These are phyloP conservation scores for Talaromyces marneffei DNA, from an alignment of 2,329 filamentous ascomycete genomes.

Conservation along the genomic window DNA sequence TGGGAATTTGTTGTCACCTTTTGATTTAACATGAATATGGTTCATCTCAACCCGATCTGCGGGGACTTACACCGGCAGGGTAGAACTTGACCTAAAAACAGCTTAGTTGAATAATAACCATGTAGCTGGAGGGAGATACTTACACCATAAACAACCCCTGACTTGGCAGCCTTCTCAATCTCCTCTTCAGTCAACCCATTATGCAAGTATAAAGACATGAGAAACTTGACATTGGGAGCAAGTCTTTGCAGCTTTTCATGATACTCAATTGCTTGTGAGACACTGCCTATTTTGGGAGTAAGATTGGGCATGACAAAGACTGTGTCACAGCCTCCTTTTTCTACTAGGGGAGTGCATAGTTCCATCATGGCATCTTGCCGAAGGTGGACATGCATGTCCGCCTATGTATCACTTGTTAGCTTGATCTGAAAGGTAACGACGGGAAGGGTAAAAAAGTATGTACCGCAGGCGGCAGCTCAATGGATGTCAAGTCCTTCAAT, in stretches of 20 bases:
- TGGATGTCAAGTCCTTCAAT: constrained; percentile 10
- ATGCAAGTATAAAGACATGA: constrained; percentile 69
- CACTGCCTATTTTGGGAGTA: constrained; percentile 57
- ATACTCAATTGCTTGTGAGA: constrained; percentile 61
- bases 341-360: constrained; percentile 49
- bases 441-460: not conserved
- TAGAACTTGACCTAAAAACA: constrained; percentile 50
- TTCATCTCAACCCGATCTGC: not conserved
- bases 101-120: not conserved
- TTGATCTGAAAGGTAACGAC: not conserved
- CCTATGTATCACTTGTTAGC: constrained; percentile 4
- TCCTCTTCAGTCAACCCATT: constrained; percentile 59
- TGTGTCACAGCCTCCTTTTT: constrained; percentile 60
- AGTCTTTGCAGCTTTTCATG: constrained; percentile 55
- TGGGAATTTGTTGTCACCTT: constrained; percentile 53
- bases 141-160: constrained; percentile 62
- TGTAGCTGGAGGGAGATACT: constrained; percentile 13
- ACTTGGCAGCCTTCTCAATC: constrained; percentile 65
- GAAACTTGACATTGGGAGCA: constrained; percentile 58
- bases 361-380: constrained; percentile 61
- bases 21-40: not conserved
- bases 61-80: constrained; percentile 31
- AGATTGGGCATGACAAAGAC: constrained; percentile 59
- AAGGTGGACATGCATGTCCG: constrained; percentile 52
- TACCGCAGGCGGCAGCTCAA: constrained; percentile 16